Conservation (phyloP, 1,139 yeast species). For the Eremothecium coryli region DNA sequence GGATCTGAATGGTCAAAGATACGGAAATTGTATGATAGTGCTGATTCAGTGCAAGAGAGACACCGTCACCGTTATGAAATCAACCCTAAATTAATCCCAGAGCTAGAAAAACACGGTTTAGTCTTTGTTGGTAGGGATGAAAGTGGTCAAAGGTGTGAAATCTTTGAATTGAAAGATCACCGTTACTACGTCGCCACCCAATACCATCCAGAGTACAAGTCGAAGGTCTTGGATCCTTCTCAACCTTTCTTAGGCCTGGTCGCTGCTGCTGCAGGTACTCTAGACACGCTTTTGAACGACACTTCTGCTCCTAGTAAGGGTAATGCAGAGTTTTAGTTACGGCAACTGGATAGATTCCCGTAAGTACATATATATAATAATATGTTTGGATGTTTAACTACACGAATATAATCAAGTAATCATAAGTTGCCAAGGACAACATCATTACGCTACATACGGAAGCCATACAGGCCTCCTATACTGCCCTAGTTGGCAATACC, state of each 20-base stretch:
- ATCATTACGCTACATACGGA: no score
- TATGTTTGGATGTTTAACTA: neutral
- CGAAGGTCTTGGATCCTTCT: constrained; percentile 94
- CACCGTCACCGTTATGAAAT: constrained; percentile 98
- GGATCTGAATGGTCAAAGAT: constrained; percentile 63
- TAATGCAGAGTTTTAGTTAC: constrained; percentile 17
- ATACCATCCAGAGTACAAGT: constrained; percentile 95
- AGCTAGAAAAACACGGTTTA: constrained; percentile 70
- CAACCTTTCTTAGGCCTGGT: constrained; percentile 93
- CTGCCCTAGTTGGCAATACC: constrained; percentile 56
- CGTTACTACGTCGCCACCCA: constrained; percentile 93
- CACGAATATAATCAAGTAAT: no score
- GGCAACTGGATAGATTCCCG: neutral
- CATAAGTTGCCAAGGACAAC: no score
- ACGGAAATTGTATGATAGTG: constrained; percentile 72
- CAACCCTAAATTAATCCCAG: constrained; percentile 68
- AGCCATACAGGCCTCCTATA: no score
- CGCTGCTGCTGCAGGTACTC: constrained; percentile 80
- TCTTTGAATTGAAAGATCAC: constrained; percentile 68
- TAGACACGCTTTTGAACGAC: constrained; percentile 48
- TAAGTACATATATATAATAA: neutral
- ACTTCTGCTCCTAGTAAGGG: constrained; percentile 21
- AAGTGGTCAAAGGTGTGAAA: constrained; percentile 84
- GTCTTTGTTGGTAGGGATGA: constrained; percentile 92
- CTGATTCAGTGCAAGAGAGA: constrained; percentile 71